Base-by-base conservation (phyloP, 352 stramenopile genomes). In the Phytophthora constricta region DNA sequence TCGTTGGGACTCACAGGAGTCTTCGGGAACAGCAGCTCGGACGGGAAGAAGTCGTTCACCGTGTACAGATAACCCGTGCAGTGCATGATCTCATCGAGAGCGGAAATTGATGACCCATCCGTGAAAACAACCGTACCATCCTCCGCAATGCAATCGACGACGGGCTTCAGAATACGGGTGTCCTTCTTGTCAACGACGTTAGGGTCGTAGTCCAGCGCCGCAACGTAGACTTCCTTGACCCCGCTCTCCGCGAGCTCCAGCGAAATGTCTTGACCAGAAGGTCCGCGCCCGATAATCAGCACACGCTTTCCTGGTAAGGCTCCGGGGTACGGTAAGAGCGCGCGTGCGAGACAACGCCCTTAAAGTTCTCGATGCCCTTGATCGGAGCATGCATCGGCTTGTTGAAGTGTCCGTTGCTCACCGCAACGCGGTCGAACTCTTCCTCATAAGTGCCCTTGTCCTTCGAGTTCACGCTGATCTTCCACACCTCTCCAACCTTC, bases 331-430 rank as follows among this genome's bases (percentile, higher is more conserved):
- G 76, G 47, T 87, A 87, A 31, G 67, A 73, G 45, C 82, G 76
- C 26, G 79, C 82, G 63, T 87, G 79, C 41, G 68, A 70, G 13
- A 61, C 68, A 28, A 45, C 47, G 31, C 76, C 78, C 1, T 41
- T 19, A 19, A 84, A 85, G 62, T 86, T 51, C 54, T 91, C 79
- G 16, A 80, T 70, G 11, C 84, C 84, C 28, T 63, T 70, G 68
- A 92, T 85, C 4, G 25, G 28, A 17, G 75, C 65, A 34, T 76
- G 75, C 27, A 70, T 78, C 5, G 80, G 80, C 50, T 81, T 69
- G 34, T 83, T 77, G 33, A 92, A 92, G 57, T 92, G 84, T 41
- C 84, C 82, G 28, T 90, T 92, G 61, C 80, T 86, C 26, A 92
- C 68, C 23, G 91, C 53, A 9, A 92, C 60, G 37, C 88, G 87